Conservation (phyloP, 129 eudicot species). For the sunflower (Helianthus annuus) region DNA sequence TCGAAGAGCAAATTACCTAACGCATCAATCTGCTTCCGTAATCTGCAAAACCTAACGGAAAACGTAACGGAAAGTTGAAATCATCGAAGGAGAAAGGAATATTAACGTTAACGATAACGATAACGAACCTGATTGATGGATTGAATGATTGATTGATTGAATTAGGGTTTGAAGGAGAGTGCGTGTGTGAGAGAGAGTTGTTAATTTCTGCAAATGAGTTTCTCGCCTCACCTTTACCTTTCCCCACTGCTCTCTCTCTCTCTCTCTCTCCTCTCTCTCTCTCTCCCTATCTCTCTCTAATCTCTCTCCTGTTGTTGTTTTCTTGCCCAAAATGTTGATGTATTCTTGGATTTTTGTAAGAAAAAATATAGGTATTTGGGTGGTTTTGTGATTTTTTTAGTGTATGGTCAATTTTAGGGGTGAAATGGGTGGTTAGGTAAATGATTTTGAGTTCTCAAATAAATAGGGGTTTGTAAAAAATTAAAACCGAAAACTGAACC, state of each 20-base stretch:
- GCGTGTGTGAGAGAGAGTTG: slow-evolving; percentile 38
- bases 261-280: neutral
- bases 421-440: slow-evolving; percentile 12
- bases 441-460: neutral
- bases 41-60: slow-evolving; percentile 13
- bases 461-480: neutral
- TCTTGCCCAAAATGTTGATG: slow-evolving; percentile 28
- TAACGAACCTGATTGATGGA: neutral
- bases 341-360: slow-evolving; percentile 3
- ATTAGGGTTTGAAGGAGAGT: slow-evolving; percentile 43
- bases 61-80: neutral
- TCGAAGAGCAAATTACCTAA: slow-evolving; percentile 6
- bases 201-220: slow-evolving; percentile 34
- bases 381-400: neutral
- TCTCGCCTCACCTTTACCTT: slow-evolving; percentile 39
- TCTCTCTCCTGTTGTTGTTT: slow-evolving; percentile 4
- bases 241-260: slow-evolving; percentile 36
- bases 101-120: neutral
- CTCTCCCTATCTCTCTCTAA: slow-evolving; percentile 8
- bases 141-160: slow-evolving; percentile 32
- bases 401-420: neutral
- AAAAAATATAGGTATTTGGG: neutral
- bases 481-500: no score
- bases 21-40: slow-evolving; percentile 29
- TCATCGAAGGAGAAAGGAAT: neutral